Evolutionary conservation across 495 filamentous ascomycete genomes (phyloP), one percentile per base, ranked within the genome.

Genomic region (Penicillium argentinense): DNA sequence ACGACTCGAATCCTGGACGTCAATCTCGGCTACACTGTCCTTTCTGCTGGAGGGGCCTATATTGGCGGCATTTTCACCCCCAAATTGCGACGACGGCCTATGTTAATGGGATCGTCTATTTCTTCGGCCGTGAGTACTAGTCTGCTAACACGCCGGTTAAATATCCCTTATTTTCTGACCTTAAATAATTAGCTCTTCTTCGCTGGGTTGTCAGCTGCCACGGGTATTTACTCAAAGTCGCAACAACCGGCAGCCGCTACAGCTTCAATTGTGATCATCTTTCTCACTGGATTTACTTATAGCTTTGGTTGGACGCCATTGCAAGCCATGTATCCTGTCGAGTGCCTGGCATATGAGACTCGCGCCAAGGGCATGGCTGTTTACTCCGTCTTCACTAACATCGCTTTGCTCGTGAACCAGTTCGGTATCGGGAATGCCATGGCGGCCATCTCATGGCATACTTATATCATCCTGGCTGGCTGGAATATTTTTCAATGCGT

Each of bases 241-340:
- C 12, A 49, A 4, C 13, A 17, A 8, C 13, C 16, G 13, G 21
- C 54, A 1, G 74, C 75, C 3, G 74, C 72, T 0, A 73, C 77
- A 4, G 80, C 74, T 7, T 68, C 74, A 7, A 79, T 88, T 32
- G 79, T 79, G 3, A 76, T 84, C 49, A 83, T 88, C 59, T 87
- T 84, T 61, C 63, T 88, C 39, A 86, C 87, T 52, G 83, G 84
- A 19, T 77, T 81, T 22, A 71, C 78, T 2, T 86, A 75, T 69
- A 80, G 78, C 0, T 69, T 79, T 41, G 85, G 82, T 5, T 79
- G 78, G 68, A 87, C 85, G 9, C 84, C 85, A 0, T 68, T 86
- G 27, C 84, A 87, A 57, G 78, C 79, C 24, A 71, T 88, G 47
- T 89, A 88, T 67, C 80, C 82, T 0, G 78, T 85, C 16, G 86